Evolutionary conservation across 345 rosid species (phyloP), one percentile per base, ranked within the genome.

Genomic region (Eucalyptus lansdowneana): DNA sequence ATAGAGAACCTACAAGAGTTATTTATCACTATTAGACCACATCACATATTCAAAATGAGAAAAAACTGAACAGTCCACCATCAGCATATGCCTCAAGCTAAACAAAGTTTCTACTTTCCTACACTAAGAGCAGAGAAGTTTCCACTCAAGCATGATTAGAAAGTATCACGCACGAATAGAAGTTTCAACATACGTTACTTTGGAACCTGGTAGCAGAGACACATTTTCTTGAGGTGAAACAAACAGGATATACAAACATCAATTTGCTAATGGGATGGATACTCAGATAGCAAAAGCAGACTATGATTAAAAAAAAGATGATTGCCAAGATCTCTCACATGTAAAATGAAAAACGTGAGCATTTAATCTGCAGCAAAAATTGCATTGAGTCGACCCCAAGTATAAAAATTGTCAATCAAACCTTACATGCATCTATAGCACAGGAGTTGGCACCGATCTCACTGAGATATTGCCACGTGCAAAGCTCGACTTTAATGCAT

Each of bases 1-100:
- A 97, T 89, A 97, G 92, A 62, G 99, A 95, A 90, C 99, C 99
- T 97, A 90, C 94, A 94, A 91, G 69, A 25, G 49, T 49, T 24
- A 62, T 29, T 49, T 15, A 76, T 45, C 72, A 81, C 34, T 17
- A 8, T 37, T 81, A 80, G 47, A 44, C 31, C 50, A 27, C 34
- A 27, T 89, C 47, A 5, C 76, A 72, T 12, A 27, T 60, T 50
- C 83, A 40, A 6, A 76, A 76, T 76, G 83, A 40, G 80, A 69
- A 69, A 69, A 34, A 69, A 69, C 11, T 6, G 25, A 34, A 69
- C 80, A 69, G 80, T 69, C 6, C 44, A 69, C 80, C 9, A 67
- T 67, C 40, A 5, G 37, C 76, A 31, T 14, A n/a, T 67, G 21
- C 76, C 76, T 65, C 0, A 3, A n/a, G 21, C 76, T n/a, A 67